These are phyloP conservation scores for Rutstroemia sp. DNA, from an alignment of 2,329 filamentous ascomycete species.

Conservation along the genomic window DNA sequence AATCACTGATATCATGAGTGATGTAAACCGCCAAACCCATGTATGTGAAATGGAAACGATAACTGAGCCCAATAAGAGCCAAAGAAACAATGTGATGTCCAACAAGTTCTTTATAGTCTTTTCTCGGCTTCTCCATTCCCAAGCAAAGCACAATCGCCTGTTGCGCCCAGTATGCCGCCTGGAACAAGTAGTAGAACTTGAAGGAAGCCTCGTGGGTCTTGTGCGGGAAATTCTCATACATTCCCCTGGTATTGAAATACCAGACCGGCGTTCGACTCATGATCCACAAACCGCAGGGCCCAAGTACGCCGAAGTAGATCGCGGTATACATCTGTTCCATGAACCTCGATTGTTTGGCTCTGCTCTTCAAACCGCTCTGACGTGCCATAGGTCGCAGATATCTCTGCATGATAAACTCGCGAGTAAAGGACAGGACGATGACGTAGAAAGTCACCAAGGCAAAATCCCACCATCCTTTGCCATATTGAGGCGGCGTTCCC, in stretches of 20 bases:
- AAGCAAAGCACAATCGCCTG: slow-evolving; percentile 85
- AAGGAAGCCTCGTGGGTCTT: slow-evolving; percentile 69
- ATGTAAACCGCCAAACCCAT: slow-evolving; percentile 90
- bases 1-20: slow-evolving; percentile 89
- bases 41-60: slow-evolving; percentile 94
- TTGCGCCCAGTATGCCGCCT: slow-evolving; percentile 92
- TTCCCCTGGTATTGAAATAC: slow-evolving; percentile 88
- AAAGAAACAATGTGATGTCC: slow-evolving; percentile 86
- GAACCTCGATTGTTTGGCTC: slow-evolving; percentile 79
- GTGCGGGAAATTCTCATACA: slow-evolving; percentile 88
- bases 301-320: slow-evolving; percentile 77
- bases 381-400: slow-evolving; percentile 71
- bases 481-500: slow-evolving; percentile 59
- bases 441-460: slow-evolving; percentile 86
- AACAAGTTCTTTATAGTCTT: slow-evolving; percentile 91
- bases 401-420: slow-evolving; percentile 93
- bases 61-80: slow-evolving; percentile 74
- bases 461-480: slow-evolving; percentile 77
- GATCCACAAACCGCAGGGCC: slow-evolving; percentile 78
- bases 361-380: slow-evolving; percentile 58
- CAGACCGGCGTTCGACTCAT: slow-evolving; percentile 85
- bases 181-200: slow-evolving; percentile 93
- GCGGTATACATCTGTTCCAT: slow-evolving; percentile 96
- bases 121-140: slow-evolving; percentile 84
- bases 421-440: slow-evolving; percentile 81